These are phyloP conservation scores for Aspergillus versicolor DNA, from an alignment of 2,329 filamentous ascomycete species.

Conservation along the genomic window DNA sequence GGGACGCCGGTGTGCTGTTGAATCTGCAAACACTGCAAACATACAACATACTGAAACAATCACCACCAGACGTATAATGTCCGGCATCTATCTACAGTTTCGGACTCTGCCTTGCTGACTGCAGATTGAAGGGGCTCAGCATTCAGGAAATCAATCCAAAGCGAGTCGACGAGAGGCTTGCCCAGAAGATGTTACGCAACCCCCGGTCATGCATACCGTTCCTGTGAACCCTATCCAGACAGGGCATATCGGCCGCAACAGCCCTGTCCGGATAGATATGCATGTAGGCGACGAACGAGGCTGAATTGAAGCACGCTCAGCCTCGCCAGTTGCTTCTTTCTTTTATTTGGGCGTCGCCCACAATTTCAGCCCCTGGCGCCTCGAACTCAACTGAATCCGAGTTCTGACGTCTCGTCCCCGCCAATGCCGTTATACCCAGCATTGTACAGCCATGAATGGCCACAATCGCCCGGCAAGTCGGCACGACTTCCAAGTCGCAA, in stretches of 20 bases:
- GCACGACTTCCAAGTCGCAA: slow-evolving; percentile 4
- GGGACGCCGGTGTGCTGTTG: slow-evolving; percentile 28
- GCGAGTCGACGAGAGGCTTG: no score
- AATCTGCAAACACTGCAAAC: slow-evolving; percentile 4
- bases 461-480: not conserved
- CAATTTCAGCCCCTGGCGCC: not conserved
- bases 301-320: not conserved
- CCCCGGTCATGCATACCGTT: not conserved
- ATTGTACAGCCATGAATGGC: slow-evolving; percentile 1
- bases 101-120: no score
- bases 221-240: not conserved
- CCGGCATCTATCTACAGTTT: no score
- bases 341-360: not conserved
- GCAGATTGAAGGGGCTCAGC: no score
- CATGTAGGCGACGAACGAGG: not conserved
- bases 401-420: not conserved
- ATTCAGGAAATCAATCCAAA: no score
- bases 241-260: not conserved
- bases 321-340: not conserved
- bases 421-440: not conserved
- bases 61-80: no score
- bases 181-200: not conserved
- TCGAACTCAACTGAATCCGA: not conserved
- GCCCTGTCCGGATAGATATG: not conserved
- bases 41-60: not conserved